Evolutionary conservation across 2,329 filamentous ascomycete genomes (phyloP), one percentile per base, ranked within the genome.

Genomic region (Curvularia sp.): DNA sequence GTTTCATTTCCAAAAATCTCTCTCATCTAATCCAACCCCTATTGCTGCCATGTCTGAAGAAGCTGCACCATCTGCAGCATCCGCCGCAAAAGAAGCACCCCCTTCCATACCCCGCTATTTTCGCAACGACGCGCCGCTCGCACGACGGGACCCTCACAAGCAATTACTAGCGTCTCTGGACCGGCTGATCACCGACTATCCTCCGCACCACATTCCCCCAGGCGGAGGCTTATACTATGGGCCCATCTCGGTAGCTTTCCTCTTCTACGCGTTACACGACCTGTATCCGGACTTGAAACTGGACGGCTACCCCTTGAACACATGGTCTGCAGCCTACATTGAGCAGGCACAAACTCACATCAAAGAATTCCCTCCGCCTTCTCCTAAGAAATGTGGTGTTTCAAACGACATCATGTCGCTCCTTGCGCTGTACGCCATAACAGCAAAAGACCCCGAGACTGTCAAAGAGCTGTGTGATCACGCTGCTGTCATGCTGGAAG

Each of bases 201-300:
- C 82, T 44, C 82, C 82, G 20, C 77, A 81, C 44, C 72, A 75
- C 43, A 69, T 83, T 47, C 74, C 75, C 30, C 80, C 81, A 9
- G 77, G 79, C 46, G 82, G 82, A 39, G 82, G 82, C 22, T 75
- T 84, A 28, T 83, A 82, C 73, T 80, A 82, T 70, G 82, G 82
- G 15, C 80, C 81, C 8, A 79, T 82, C 46, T 80, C 77, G 48
- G 77, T 84, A 42, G 81, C 82, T 28, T 83, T 81, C 64, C 75
- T 81, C 31, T 82, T 84, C 70, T 80, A 82, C 61, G 75, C 81
- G 20, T 78, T 84, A 6, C 81, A 83, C 58, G 78, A 78, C 55
- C 69, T 81, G 55, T 83, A 84, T 62, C 78, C 80, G 1, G 79
- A 83, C 58, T 64, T 83, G 55, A 73, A 74, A 20, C 75, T 84